Percentiles rank a stretch among this genome's conserved stretches.
These are phyloP conservation scores for Phellopilus nigrolimitatus DNA, from an alignment of 1,284 basidiomycete genomes.

Conservation along the genomic window DNA sequence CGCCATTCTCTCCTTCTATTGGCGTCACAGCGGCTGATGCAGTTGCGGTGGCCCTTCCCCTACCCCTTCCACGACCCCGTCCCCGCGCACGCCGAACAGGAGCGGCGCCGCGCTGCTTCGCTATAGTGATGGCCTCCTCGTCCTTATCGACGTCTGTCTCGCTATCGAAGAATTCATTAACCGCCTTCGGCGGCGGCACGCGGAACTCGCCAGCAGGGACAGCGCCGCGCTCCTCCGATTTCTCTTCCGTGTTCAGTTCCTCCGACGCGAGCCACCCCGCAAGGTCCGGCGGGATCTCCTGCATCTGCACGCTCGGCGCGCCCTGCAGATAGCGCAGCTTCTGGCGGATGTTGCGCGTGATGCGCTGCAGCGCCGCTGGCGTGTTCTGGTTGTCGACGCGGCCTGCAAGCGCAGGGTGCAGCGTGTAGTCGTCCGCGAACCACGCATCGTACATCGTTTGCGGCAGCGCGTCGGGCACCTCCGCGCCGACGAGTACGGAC, in stretches of 20 bases:
- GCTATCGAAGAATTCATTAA: conserved; percentile 71
- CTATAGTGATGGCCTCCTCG: conserved; percentile 16
- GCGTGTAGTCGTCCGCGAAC: conserved; percentile 88
- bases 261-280: conserved; percentile 78
- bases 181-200: conserved; percentile 43
- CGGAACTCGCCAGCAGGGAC: conserved; percentile 54
- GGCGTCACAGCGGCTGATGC: conserved; percentile 21
- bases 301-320: conserved; percentile 94
- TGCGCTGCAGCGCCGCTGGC: conserved; percentile 76
- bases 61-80: conserved; percentile 18
- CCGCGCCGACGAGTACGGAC: conserved; percentile 82
- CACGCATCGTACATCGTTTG: conserved; percentile 89
- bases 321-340: conserved; percentile 92
- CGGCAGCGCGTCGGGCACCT: conserved; percentile 84
- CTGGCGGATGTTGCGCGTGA: conserved; percentile 82
- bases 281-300: conserved; percentile 92
- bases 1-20: conserved; percentile 28
- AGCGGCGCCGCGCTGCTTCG: conserved; percentile 4
- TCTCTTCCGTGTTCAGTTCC: conserved; percentile 67
- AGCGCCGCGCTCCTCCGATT: conserved; percentile 59
- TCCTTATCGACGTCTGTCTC: conserved; percentile 60
- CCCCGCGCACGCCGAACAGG: conserved; percentile 13
- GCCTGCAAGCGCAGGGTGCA: conserved; percentile 89
- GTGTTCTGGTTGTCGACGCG: conserved; percentile 94
- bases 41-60: conserved; percentile 31